These are phyloP conservation scores for Myriosclerotinia curreyana DNA, from an alignment of 2,329 filamentous ascomycete genomes.

Conservation along the genomic window DNA sequence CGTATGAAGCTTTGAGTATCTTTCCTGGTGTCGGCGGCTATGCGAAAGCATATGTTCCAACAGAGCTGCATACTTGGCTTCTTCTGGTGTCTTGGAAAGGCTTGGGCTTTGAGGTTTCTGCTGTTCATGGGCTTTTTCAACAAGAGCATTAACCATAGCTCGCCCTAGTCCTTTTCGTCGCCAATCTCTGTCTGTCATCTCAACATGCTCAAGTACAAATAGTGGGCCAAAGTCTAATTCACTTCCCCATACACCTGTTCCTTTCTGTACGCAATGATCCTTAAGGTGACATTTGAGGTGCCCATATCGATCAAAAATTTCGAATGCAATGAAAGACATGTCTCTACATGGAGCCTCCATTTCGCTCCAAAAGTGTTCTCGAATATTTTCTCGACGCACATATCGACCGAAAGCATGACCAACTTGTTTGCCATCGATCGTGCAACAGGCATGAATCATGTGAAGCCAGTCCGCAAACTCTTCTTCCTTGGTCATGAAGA, in stretches of 20 bases:
- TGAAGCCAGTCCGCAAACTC: conserved; percentile 25
- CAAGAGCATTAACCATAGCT: not conserved
- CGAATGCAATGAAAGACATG: conserved; percentile 39
- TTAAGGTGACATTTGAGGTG: conserved; percentile 39
- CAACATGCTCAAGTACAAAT: conserved; percentile 31
- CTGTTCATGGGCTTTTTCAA: not conserved
- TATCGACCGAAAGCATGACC: conserved; percentile 32
- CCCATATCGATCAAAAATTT: conserved; percentile 43
- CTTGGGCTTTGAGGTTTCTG: not conserved
- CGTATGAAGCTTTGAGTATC: conserved; percentile 25
- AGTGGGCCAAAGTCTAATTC: conserved; percentile 38
- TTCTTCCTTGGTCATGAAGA: conserved; percentile 10
- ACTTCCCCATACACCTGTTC: conserved; percentile 35
- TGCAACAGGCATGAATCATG: conserved; percentile 23
- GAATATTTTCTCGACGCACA: conserved; percentile 33
- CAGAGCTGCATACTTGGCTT: too few relatives aligned
- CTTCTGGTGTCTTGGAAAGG: too few relatives aligned
- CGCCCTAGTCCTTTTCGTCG: conserved; percentile 4
- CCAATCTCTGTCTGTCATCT: not conserved
- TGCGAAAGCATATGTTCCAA: not conserved
- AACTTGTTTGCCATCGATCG: conserved; percentile 26
- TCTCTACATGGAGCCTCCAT: conserved; percentile 40
- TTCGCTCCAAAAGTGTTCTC: conserved; percentile 37
- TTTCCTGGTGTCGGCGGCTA: not conserved
- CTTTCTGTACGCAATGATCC: conserved; percentile 35